Percentiles rank a stretch among this genome's conserved stretches.
Conservation (phyloP, 176 grass and related monocot species). For the Aegilops sharonensis region DNA sequence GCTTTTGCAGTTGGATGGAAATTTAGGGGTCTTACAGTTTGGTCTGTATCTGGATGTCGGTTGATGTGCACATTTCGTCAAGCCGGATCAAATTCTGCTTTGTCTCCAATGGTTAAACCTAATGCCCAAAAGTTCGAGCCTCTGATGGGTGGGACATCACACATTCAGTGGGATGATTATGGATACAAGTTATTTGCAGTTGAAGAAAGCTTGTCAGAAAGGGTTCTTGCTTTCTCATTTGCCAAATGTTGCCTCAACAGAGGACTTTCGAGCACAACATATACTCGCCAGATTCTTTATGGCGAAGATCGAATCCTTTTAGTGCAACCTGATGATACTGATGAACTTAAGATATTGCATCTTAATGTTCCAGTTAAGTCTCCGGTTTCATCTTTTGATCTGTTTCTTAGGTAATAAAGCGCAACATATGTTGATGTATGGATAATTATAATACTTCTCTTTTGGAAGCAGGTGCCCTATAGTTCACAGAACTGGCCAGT, state of each 20-base stretch:
- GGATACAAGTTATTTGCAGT: slow-evolving; percentile 90
- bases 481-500: slow-evolving; percentile 98
- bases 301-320: slow-evolving; percentile 83
- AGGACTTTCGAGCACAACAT: slow-evolving; percentile 81
- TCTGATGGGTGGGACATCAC: slow-evolving; percentile 83
- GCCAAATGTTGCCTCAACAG: slow-evolving; percentile 88
- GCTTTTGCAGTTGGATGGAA: slow-evolving; percentile 98
- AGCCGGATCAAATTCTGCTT: slow-evolving; percentile 67
- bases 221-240: slow-evolving; percentile 90
- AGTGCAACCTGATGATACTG: slow-evolving; percentile 82
- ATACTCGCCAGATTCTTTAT: slow-evolving; percentile 84
- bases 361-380: slow-evolving; percentile 95
- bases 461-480: slow-evolving; percentile 75
- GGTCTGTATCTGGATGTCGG: slow-evolving; percentile 94
- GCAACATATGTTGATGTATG: slow-evolving; percentile 13
- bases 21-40: slow-evolving; percentile 93
- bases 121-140: slow-evolving; percentile 74
- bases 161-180: slow-evolving; percentile 94
- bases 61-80: slow-evolving; percentile 98
- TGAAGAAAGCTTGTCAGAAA: slow-evolving; percentile 84
- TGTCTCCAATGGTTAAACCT: slow-evolving; percentile 77
- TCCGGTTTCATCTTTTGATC: slow-evolving; percentile 31
- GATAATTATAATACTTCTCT: slow-evolving; percentile 12
- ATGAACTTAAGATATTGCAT: slow-evolving; percentile 94
- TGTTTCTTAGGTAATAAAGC: slow-evolving; percentile 21